phyloP scores from a whole-genome alignment of 768 basidiomycete species.

The Russula foetens region DNA sequence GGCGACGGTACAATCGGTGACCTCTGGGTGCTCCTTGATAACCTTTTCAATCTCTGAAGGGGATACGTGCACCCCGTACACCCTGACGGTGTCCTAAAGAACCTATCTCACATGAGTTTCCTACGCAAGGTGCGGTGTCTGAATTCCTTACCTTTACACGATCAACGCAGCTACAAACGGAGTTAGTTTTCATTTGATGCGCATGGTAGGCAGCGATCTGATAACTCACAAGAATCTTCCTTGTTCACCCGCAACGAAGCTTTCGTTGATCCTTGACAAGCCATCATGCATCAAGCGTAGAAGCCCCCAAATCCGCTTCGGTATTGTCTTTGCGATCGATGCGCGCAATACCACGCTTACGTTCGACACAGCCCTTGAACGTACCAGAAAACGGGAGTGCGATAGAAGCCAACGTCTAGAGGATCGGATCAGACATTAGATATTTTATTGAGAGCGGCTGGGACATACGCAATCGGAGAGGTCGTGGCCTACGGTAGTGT shows the following conservation, averaged over 20 bases:
- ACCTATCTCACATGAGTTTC: constrained; percentile 22
- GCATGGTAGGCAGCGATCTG: constrained; percentile 22
- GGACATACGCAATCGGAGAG: constrained; percentile 5
- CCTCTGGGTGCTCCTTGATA: too few species aligned
- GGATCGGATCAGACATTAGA: not conserved
- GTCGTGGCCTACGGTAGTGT: constrained; percentile 46
- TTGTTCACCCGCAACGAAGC: constrained; percentile 48
- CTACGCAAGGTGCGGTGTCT: not conserved
- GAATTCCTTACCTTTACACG: constrained; percentile 48
- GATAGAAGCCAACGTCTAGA: not conserved
- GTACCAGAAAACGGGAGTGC: not conserved
- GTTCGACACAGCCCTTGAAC: constrained; percentile 5
- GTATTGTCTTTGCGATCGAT: constrained; percentile 47
- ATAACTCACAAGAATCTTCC: constrained; percentile 50
- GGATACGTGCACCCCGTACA: constrained; percentile 71
- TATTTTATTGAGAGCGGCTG: not conserved
- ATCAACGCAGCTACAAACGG: constrained; percentile 50
- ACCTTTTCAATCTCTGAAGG: constrained; percentile 69
- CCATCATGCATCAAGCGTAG: too few species aligned
- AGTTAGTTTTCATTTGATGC: not conserved
- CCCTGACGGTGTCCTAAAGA: constrained; percentile 58
- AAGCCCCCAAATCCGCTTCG: constrained; percentile 38
- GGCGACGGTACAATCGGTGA: too few species aligned
- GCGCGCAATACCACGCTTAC: constrained; percentile 36
- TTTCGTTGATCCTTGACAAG: too few species aligned